Evolutionary conservation across 495 filamentous ascomycete genomes (phyloP).

Genomic region (Aspergillus saccharolyticus): DNA sequence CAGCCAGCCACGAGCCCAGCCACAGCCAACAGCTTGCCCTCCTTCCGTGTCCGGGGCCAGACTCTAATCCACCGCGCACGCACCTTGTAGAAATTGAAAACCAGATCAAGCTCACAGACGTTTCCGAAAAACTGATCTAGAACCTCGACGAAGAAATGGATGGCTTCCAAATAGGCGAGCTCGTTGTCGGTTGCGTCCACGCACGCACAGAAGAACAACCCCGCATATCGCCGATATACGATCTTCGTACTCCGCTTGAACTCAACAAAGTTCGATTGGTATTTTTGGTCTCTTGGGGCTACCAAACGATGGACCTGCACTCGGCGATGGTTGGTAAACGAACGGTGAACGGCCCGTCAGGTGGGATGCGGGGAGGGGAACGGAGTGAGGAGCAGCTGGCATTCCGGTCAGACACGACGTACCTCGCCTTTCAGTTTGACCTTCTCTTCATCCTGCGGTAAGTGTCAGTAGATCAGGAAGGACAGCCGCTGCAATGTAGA

Average conservation of each 20-base stretch:
- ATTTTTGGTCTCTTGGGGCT: conserved; percentile 95
- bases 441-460: conserved; percentile 78
- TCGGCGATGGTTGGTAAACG: conserved; percentile 6
- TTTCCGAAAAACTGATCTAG: conserved; percentile 98
- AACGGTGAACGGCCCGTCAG: too few species aligned
- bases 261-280: conserved; percentile 99
- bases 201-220: conserved; percentile 97
- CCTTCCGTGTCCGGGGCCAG: neutral
- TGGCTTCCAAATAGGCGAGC: conserved; percentile 92
- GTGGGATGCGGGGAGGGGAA: neutral
- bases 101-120: conserved; percentile 96
- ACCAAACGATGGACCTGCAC: conserved; percentile 88
- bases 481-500: neutral
- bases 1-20: neutral
- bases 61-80: conserved; percentile 6
- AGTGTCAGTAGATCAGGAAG: neutral
- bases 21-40: neutral
- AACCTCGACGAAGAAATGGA: conserved; percentile 99
- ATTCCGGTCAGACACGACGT: conserved; percentile 14
- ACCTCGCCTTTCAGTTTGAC: conserved; percentile 91
- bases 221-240: conserved; percentile 94
- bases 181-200: conserved; percentile 99
- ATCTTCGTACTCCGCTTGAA: conserved; percentile 76
- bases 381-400: too few species aligned
- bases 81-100: conserved; percentile 96